Percentiles rank a stretch among this genome's conserved stretches.
phyloP scores from a whole-genome alignment of 208 protist species.

The Leishmania turanica region DNA sequence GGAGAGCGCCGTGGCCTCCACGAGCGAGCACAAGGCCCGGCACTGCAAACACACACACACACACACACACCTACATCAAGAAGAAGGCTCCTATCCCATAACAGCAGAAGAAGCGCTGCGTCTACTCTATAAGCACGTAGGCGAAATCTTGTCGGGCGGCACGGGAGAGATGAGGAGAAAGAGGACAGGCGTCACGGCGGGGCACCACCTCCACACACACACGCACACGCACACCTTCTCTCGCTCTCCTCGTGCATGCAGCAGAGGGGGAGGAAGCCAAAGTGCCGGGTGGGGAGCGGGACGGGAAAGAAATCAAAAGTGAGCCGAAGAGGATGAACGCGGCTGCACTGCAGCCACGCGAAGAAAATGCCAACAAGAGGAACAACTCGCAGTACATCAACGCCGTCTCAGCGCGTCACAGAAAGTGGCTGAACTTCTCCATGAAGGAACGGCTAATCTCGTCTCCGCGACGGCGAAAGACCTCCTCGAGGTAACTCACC shows the following conservation, averaged over 20 bases:
- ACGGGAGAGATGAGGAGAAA: background rate
- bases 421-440: constrained; percentile 41
- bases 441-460: constrained; percentile 59
- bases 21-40: background rate
- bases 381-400: background rate
- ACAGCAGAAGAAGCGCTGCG: background rate
- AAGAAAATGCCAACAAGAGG: background rate
- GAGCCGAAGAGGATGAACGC: background rate
- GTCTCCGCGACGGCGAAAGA: constrained; percentile 58
- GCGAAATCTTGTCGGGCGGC: background rate
- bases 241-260: background rate
- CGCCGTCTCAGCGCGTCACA: constrained; percentile 21
- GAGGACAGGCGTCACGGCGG: background rate
- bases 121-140: background rate
- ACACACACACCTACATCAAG: background rate
- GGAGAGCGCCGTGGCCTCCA: background rate
- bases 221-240: background rate
- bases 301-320: constrained; percentile 4
- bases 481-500: constrained; percentile 62
- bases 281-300: background rate
- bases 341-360: background rate
- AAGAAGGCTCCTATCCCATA: background rate
- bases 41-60: background rate
- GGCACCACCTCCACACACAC: background rate
- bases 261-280: background rate